These are phyloP conservation scores for Botryobasidium botryosum DNA, from an alignment of 768 basidiomycete genomes.

Conservation along the genomic window DNA sequence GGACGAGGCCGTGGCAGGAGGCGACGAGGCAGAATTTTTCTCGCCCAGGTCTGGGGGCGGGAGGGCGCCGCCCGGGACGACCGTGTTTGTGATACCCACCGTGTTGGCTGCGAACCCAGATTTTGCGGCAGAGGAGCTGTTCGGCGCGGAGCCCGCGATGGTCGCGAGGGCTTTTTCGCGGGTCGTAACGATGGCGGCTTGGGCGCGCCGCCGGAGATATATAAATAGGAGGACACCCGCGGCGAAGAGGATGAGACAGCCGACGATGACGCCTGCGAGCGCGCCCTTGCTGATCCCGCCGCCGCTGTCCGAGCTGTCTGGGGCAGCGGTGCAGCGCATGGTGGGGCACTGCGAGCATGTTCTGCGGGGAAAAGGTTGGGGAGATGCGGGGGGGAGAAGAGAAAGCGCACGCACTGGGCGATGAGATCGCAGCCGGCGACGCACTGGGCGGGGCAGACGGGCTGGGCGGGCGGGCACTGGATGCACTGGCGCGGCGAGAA, in stretches of 20 bases:
- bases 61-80: not conserved
- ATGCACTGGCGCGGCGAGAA: no score
- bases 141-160: not conserved
- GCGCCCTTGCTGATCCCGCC: slow-evolving; percentile 7
- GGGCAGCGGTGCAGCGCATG: no score
- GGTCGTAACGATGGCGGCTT: not conserved
- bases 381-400: no score
- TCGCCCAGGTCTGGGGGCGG: no score
- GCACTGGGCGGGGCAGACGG: no score
- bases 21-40: no score
- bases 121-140: not conserved
- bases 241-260: slow-evolving; percentile 8
- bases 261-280: slow-evolving; percentile 9
- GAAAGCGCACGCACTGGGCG: no score
- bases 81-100: not conserved
- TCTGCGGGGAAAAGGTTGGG: no score
- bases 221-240: slow-evolving; percentile 8
- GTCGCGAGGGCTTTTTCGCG: not conserved
- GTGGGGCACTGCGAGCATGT: no score
- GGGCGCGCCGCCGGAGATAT: slow-evolving; percentile 5
- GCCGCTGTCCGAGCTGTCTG: not conserved
- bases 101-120: not conserved
- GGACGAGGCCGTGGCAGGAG: no score
- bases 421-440: no score
- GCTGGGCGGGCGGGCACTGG: no score